A percentile compares a stretch with the other conserved stretches of the same genome.
phyloP scores from a whole-genome alignment of 2,329 filamentous ascomycete genomes.

The Coniochaeta sp. region DNA sequence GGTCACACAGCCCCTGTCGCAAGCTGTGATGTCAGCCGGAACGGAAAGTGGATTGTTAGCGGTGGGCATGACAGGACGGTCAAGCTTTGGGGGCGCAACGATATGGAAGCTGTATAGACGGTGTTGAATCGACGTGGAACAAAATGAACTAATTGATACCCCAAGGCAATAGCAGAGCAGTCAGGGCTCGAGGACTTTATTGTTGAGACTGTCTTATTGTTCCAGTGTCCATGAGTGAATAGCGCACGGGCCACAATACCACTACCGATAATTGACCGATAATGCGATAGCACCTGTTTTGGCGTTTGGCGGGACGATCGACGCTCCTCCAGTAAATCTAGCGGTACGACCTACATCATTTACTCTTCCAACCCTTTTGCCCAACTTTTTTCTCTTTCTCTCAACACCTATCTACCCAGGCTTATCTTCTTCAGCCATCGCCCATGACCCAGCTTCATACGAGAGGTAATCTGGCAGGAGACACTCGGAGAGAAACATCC shows the following conservation, averaged over 20 bases:
- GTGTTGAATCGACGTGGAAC: neutral
- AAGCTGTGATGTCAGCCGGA: conserved; percentile 78
- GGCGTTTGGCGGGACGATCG: neutral
- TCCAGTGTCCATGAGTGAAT: no score
- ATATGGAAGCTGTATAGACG: conserved; percentile 26
- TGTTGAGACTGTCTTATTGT: no score
- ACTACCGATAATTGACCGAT: neutral
- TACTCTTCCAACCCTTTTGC: neutral
- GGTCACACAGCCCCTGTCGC: conserved; percentile 91
- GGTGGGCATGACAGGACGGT: conserved; percentile 91
- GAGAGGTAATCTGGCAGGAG: neutral
- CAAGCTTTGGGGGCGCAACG: conserved; percentile 91
- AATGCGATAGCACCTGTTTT: neutral
- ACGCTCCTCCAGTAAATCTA: neutral
- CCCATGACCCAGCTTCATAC: neutral
- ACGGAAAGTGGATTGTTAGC: conserved; percentile 89
- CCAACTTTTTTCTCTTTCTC: neutral
- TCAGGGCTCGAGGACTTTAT: neutral
- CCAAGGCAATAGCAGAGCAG: neutral
- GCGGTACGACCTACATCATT: neutral
- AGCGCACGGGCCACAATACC: neutral
- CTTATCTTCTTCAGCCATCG: neutral
- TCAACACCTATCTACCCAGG: neutral
- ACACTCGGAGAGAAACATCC: neutral
- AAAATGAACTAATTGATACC: neutral